phyloP scores from a whole-genome alignment of 73 alveolate genomes.

The Paramecium caudatum region DNA sequence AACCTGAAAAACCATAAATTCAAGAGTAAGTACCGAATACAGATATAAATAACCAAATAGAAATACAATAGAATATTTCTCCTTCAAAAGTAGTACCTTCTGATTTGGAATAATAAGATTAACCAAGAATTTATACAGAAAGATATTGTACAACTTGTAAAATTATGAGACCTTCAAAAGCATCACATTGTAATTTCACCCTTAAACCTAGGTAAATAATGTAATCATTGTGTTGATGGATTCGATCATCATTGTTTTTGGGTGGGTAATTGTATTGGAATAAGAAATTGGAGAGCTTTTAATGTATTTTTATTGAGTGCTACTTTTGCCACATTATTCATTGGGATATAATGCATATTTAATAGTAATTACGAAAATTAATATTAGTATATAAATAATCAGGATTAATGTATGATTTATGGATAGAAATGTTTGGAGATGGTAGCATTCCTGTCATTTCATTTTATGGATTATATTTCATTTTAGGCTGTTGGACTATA shows the following conservation, averaged over 20 bases:
- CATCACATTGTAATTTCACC: constrained; percentile 92
- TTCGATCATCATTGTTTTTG: constrained; percentile 92
- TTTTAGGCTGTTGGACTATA: constrained; percentile 25
- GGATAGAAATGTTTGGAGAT: constrained; percentile 13
- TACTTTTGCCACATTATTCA: not conserved
- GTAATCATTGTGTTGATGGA: constrained; percentile 96
- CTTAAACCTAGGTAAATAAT: constrained; percentile 51
- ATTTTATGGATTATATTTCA: not conserved
- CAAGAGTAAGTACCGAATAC: too few relatives aligned
- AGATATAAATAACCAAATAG: too few relatives aligned
- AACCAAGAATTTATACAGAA: constrained; percentile 3
- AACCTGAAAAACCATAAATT: not conserved
- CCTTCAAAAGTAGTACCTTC: too few relatives aligned
- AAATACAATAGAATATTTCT: too few relatives aligned
- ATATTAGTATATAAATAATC: not conserved
- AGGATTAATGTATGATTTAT: not conserved
- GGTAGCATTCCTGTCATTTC: not conserved
- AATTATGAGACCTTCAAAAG: constrained; percentile 94
- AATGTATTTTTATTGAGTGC: constrained; percentile 44
- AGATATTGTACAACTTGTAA: constrained; percentile 95
- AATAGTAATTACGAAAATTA: not conserved
- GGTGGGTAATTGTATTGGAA: constrained; percentile 75
- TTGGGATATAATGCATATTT: not conserved
- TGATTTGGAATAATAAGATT: not conserved
- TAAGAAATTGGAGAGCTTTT: constrained; percentile 68